Percentiles rank a stretch among this genome's conserved stretches.
These are phyloP conservation scores for Dendrothele bispora DNA, from an alignment of 768 basidiomycete genomes.

Conservation along the genomic window DNA sequence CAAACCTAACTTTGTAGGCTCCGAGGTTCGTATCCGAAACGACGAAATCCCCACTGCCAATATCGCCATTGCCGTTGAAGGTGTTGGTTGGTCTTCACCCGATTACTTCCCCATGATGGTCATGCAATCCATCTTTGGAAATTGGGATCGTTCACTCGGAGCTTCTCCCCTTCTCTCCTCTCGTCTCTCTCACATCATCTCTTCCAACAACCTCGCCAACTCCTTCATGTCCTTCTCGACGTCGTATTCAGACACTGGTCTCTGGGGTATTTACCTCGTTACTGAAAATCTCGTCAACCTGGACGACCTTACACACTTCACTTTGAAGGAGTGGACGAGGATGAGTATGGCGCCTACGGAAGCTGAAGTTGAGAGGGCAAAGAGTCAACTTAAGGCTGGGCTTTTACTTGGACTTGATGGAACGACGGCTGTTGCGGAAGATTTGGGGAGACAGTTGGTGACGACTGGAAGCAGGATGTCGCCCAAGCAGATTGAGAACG, in stretches of 20 bases:
- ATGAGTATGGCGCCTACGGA: slow-evolving; percentile 87
- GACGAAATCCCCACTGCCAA: slow-evolving; percentile 88
- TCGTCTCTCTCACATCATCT: slow-evolving; percentile 87
- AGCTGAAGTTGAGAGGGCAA: slow-evolving; percentile 93
- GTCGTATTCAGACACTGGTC: slow-evolving; percentile 96
- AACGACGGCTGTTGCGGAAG: slow-evolving; percentile 96
- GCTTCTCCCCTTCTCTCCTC: slow-evolving; percentile 88
- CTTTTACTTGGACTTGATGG: slow-evolving; percentile 90
- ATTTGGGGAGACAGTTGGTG: slow-evolving; percentile 96
- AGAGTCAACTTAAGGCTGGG: slow-evolving; percentile 97
- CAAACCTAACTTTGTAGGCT: slow-evolving; percentile 84
- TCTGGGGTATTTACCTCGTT: slow-evolving; percentile 98
- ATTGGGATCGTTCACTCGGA: slow-evolving; percentile 98
- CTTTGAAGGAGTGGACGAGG: slow-evolving; percentile 92
- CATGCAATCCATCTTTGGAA: slow-evolving; percentile 96
- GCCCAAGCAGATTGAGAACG: slow-evolving; percentile 91
- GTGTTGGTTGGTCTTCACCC: slow-evolving; percentile 95
- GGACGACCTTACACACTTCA: slow-evolving; percentile 93
- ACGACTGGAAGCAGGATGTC: slow-evolving; percentile 89
- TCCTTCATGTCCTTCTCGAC: slow-evolving; percentile 99
- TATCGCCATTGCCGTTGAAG: slow-evolving; percentile 96
- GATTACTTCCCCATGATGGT: slow-evolving; percentile 99
- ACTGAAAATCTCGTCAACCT: slow-evolving; percentile 93
- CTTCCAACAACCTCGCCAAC: slow-evolving; percentile 94
- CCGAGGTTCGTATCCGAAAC: slow-evolving; percentile 94